Base-by-base conservation (phyloP, 495 filamentous ascomycete genomes). In the Neurospora tetrasperma region DNA sequence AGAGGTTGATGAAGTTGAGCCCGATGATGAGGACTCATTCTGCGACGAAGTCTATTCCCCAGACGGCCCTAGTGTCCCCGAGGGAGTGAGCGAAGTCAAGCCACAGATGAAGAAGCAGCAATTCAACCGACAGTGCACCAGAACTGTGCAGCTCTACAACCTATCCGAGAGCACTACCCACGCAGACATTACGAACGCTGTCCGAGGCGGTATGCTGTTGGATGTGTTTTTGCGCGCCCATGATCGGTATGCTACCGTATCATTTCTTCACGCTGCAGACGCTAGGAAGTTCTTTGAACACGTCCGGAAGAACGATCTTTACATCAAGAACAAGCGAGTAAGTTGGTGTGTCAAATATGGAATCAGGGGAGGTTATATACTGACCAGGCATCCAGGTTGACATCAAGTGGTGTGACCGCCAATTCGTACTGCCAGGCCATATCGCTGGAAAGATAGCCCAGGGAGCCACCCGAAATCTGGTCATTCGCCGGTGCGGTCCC, bases 381-480 rank as follows among this genome's bases (percentile, higher is more conserved):
- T 78, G 20, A 75, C 71, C 0, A 23, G 48, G 5, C 3, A 48
- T 44, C 2, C 71, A 94, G 92, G 80, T 93, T 71, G 89, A 92
- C 38, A 83, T 91, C 70, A 83, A 84, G 40, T 94, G 92, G 92
- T 88, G 86, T 59, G 89, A 93, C 70, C 88, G 90, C 3, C 93
- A 94, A 80, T 94, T 91, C 76, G 84, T 87, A 42, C 81, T 95
- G 12, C 87, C 89, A 1, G 84, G 83, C 2, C 89, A 93, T 77
- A 86, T 94, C 54, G 86, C 87, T 4, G 84, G 86, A 77, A 91
- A 92, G 79, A 89, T 94, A 62, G 81, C 82, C 48, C 85, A 82
- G 46, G 93, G 93, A n/a, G 92, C 91, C n/a, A 91, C 88, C 59
- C 90, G 93, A 71, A 94, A 94, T 76, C 79, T 97, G 31, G 80